Percentiles rank a stretch among this genome's conserved stretches.
Conservation (phyloP, 352 stramenopile genomes). For the Globisporangium iwayamae region DNA sequence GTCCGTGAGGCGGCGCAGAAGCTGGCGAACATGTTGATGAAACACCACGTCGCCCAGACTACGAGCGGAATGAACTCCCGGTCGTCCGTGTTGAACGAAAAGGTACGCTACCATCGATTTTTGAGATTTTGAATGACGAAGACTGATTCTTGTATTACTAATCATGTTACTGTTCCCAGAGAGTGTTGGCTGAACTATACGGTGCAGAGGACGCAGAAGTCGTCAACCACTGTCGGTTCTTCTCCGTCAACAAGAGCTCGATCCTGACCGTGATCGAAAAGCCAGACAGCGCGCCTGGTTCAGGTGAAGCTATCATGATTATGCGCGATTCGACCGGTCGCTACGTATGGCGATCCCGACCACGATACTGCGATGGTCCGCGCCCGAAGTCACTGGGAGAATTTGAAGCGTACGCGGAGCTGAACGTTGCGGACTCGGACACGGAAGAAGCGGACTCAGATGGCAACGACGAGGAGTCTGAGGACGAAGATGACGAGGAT, state of each 20-base stretch:
- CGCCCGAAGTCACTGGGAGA: conserved; percentile 53
- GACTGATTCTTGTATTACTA: conserved; percentile 4
- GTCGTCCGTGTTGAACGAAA: conserved; percentile 56
- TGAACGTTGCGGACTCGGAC: conserved; percentile 16
- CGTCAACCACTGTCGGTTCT: conserved; percentile 67
- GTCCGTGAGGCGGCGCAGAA: conserved; percentile 76
- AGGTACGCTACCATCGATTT: conserved; percentile 27
- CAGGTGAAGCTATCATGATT: conserved; percentile 66
- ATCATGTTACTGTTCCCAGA: conserved; percentile 25
- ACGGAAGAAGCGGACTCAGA: conserved; percentile 28
- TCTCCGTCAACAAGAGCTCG: conserved; percentile 76
- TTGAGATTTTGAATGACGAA: background rate
- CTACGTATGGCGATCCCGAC: conserved; percentile 79
- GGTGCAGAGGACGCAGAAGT: conserved; percentile 37
- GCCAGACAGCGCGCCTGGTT: conserved; percentile 31
- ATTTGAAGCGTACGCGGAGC: conserved; percentile 43
- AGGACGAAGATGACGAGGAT: conserved; percentile 25
- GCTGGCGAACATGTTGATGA: conserved; percentile 84
- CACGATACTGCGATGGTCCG: conserved; percentile 52
- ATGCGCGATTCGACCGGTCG: conserved; percentile 73
- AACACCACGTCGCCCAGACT: conserved; percentile 75
- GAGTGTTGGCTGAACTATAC: conserved; percentile 54
- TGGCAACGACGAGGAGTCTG: conserved; percentile 21
- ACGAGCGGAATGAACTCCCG: conserved; percentile 38
- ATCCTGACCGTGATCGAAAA: conserved; percentile 84